phyloP scores from a whole-genome alignment of 768 basidiomycete species.

The Hysterangium stoloniferum region DNA sequence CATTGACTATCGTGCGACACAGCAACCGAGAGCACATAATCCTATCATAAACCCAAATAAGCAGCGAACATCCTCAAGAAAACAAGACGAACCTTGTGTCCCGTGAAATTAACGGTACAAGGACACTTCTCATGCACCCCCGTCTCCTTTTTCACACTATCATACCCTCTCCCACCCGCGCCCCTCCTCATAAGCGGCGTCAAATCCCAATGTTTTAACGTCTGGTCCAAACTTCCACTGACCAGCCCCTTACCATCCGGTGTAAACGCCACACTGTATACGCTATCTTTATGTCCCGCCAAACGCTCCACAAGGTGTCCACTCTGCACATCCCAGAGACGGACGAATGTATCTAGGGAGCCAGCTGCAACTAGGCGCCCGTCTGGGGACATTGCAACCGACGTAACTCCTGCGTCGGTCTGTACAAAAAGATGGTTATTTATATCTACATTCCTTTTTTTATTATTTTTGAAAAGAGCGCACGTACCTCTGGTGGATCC shows the following conservation, averaged over 20 bases:
- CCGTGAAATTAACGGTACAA: slow-evolving; percentile 80
- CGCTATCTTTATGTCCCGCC: slow-evolving; percentile 73
- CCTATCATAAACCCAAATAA: slow-evolving; percentile 28
- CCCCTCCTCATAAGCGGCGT: slow-evolving; percentile 25
- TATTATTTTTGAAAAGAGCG: no score
- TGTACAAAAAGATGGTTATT: no score
- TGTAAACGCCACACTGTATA: slow-evolving; percentile 86
- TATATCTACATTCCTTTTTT: no score
- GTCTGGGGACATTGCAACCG: slow-evolving; percentile 71
- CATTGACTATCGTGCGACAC: slow-evolving; percentile 90
- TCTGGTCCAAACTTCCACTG: slow-evolving; percentile 86
- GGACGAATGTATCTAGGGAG: slow-evolving; percentile 54
- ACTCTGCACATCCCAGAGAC: slow-evolving; percentile 76
- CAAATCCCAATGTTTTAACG: slow-evolving; percentile 83
- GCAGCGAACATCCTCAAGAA: neutral
- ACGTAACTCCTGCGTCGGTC: slow-evolving; percentile 69
- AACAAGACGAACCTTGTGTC: slow-evolving; percentile 63
- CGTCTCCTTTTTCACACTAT: slow-evolving; percentile 24
- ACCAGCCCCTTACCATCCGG: slow-evolving; percentile 86
- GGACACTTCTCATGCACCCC: slow-evolving; percentile 41
- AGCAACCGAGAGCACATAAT: slow-evolving; percentile 66
- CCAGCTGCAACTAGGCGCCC: slow-evolving; percentile 57
- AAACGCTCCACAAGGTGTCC: slow-evolving; percentile 70
- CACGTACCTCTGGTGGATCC: slow-evolving; percentile 38
- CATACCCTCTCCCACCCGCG: slow-evolving; percentile 3